Percentiles rank a stretch among this genome's conserved stretches.
These are phyloP conservation scores for Ceratocystis huliohia DNA, from an alignment of 2,329 filamentous ascomycete species.

Conservation along the genomic window DNA sequence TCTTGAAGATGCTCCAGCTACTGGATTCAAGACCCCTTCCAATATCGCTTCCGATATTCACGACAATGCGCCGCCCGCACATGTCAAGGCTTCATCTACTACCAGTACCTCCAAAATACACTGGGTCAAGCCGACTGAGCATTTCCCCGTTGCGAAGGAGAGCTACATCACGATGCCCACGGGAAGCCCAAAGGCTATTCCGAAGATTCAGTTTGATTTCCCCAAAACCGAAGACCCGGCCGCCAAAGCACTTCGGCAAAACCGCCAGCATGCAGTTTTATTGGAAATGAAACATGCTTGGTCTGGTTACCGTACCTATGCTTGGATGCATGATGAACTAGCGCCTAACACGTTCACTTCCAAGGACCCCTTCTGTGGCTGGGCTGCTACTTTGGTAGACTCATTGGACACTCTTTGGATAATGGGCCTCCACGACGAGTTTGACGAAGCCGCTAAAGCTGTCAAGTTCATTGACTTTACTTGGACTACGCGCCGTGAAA, in stretches of 20 bases:
- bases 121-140: constrained; percentile 62
- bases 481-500: constrained; percentile 49
- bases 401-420: constrained; percentile 76
- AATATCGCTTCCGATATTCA: constrained; percentile 5
- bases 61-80: neutral
- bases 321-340: constrained; percentile 81
- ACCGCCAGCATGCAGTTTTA: constrained; percentile 55
- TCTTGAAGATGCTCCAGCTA: neutral
- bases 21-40: neutral
- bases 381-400: constrained; percentile 81
- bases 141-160: constrained; percentile 60
- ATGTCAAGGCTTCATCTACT: neutral
- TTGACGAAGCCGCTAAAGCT: constrained; percentile 60
- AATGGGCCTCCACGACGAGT: constrained; percentile 66
- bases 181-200: constrained; percentile 55
- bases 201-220: constrained; percentile 65
- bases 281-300: constrained; percentile 66
- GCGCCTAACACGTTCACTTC: constrained; percentile 54
- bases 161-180: constrained; percentile 66
- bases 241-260: constrained; percentile 48
- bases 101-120: constrained; percentile 34
- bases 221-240: constrained; percentile 44
- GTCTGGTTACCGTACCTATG: constrained; percentile 65
- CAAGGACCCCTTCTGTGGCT: constrained; percentile 77
- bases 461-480: constrained; percentile 74